Percentiles rank a stretch among this genome's conserved stretches.
Conservation (phyloP, 192 early-diverging fungal genomes). For the Coemansia sp. region DNA sequence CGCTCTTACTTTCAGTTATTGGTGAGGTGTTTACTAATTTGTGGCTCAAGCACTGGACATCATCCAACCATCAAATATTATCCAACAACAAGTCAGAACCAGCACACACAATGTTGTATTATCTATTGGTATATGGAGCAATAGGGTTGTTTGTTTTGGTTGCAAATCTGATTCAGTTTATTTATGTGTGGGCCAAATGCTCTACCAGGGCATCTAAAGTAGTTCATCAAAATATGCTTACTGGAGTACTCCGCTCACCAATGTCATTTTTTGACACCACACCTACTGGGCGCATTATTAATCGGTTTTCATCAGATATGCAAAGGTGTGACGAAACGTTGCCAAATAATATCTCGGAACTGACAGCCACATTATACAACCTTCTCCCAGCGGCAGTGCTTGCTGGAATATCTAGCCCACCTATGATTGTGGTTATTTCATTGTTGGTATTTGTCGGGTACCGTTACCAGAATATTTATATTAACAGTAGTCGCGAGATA, state of each 20-base stretch:
- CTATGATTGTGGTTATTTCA: slow-evolving; percentile 68
- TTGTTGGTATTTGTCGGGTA: slow-evolving; percentile 78
- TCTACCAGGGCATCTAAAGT: slow-evolving; percentile 62
- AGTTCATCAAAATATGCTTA: slow-evolving; percentile 69
- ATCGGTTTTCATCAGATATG: slow-evolving; percentile 71
- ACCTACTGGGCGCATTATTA: slow-evolving; percentile 73
- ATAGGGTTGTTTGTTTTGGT: slow-evolving; percentile 71
- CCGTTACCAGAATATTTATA: slow-evolving; percentile 70
- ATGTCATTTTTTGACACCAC: slow-evolving; percentile 77
- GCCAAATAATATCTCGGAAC: slow-evolving; percentile 59
- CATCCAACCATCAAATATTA: slow-evolving; percentile 28
- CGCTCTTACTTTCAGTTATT: slow-evolving; percentile 59
- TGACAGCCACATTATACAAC: slow-evolving; percentile 59
- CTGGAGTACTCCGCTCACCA: slow-evolving; percentile 68
- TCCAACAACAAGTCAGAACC: slow-evolving; percentile 13
- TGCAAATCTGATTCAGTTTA: slow-evolving; percentile 69
- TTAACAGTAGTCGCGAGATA: slow-evolving; percentile 79
- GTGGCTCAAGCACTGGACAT: too few relatives aligned
- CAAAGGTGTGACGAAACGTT: slow-evolving; percentile 61
- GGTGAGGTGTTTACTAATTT: slow-evolving; percentile 61
- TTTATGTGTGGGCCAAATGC: slow-evolving; percentile 82
- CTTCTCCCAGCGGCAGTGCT: slow-evolving; percentile 58
- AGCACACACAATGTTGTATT: slow-evolving; percentile 54
- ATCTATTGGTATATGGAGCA: slow-evolving; percentile 77
- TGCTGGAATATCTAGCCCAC: slow-evolving; percentile 59